These are phyloP conservation scores for Macrophomina tecta DNA, from an alignment of 2,329 filamentous ascomycete genomes.

Conservation along the genomic window DNA sequence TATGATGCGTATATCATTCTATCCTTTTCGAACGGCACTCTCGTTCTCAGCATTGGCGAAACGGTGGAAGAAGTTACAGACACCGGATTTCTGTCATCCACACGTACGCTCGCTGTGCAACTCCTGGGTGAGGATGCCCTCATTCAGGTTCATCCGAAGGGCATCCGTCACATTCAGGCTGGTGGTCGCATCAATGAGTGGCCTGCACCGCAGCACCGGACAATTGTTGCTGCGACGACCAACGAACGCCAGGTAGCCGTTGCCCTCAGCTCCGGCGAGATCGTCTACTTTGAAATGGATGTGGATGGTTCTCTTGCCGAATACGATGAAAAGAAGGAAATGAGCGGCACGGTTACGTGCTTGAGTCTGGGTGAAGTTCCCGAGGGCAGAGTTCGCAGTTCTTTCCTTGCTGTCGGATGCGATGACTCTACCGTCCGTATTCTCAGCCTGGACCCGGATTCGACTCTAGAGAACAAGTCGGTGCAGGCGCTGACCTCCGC, in stretches of 20 bases:
- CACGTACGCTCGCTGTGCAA: conserved; percentile 89
- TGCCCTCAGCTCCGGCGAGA: conserved; percentile 92
- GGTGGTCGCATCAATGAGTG: conserved; percentile 85
- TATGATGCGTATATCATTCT: conserved; percentile 96
- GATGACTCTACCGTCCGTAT: conserved; percentile 96
- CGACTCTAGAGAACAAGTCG: conserved; percentile 89
- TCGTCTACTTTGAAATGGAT: conserved; percentile 98
- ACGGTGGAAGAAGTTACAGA: conserved; percentile 96
- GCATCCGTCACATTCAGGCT: conserved; percentile 86
- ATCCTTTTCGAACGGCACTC: conserved; percentile 85
- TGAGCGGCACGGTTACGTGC: conserved; percentile 94
- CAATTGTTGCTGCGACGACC: conserved; percentile 91
- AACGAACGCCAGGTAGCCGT: conserved; percentile 94
- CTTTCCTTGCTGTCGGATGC: conserved; percentile 93
- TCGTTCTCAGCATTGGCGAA: conserved; percentile 94
- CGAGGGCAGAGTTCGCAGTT: conserved; percentile 84
- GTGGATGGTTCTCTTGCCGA: conserved; percentile 87
- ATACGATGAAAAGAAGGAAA: conserved; percentile 90
- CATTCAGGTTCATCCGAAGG: conserved; percentile 94
- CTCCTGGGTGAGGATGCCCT: conserved; percentile 92
- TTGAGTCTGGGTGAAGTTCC: conserved; percentile 93
- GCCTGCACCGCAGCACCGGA: conserved; percentile 90
- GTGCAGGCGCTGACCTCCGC: conserved; percentile 92
- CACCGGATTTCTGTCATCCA: conserved; percentile 87
- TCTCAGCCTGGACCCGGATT: conserved; percentile 85